Base-by-base conservation (phyloP, 2,329 filamentous ascomycete species). In the Phaeosphaeria sp. region DNA sequence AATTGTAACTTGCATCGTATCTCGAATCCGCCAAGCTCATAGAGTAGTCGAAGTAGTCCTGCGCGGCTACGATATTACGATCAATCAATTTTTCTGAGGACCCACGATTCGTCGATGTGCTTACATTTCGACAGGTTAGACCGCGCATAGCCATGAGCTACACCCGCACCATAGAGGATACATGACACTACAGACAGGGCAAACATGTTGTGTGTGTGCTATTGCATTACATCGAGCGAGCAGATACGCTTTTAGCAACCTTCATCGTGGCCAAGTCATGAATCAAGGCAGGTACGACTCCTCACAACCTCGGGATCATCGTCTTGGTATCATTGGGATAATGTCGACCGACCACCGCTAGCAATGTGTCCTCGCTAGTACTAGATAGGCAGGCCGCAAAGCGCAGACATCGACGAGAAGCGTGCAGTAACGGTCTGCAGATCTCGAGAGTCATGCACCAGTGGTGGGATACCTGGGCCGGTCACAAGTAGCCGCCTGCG, bases 1-100 rank as follows among this genome's bases (percentile, higher is more conserved):
- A 78, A 21, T 79, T 78, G 61, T 82, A 82, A 1, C 72, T 76
- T 7, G 73, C 64, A 57, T 82, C 80, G 51, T 74, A 82, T 43
- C 79, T 67, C 1, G 68, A 66, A 52, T 81, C 79, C 15, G 60
- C 59, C 1, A 65, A 44, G 6, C 55, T 56, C 58, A 63, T 63
- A 6, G 59, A 66, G 33, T 60, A 59, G 25, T 66, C 57, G 44
- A 66, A 65, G 8, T 65, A 52, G 24, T 58, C 56, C 45, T 66
- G 61, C 0, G 61, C 59, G 30, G 50, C 50, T 46, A 33, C 17
- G n/a, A n/a, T n/a, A 21, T 15, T 8, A 42, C 17, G 13, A 22
- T 51, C 22, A 51, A 21, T 17, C 22, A 6, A 17, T 18, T 11
- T 22, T 24, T 49, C 22, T 6, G 13, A 3, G 5, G 11, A 27